These are phyloP conservation scores for Solanum clarkiae DNA, from an alignment of 257 asterid genomes.

Conservation along the genomic window DNA sequence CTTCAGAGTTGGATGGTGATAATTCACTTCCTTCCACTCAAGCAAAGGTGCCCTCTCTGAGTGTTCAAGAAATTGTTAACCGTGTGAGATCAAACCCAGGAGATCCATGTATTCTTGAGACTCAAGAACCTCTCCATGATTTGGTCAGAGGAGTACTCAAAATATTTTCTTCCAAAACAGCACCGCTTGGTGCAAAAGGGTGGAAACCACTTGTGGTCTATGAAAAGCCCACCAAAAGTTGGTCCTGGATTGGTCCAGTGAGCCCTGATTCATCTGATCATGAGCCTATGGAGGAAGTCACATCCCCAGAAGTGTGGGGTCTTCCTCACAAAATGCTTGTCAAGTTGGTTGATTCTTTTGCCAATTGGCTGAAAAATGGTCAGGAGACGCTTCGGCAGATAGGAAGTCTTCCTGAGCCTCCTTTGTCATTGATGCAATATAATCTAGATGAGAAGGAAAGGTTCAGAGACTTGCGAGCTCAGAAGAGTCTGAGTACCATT, in stretches of 20 bases:
- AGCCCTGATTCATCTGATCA: conserved; percentile 32
- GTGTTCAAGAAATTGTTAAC: conserved; percentile 72
- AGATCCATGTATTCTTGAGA: conserved; percentile 89
- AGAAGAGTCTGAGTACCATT: conserved; percentile 90
- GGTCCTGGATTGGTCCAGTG: conserved; percentile 94
- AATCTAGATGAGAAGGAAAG: conserved; percentile 88
- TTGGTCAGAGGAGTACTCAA: conserved; percentile 89
- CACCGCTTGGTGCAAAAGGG: conserved; percentile 97
- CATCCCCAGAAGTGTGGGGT: conserved; percentile 93
- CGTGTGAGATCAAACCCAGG: conserved; percentile 88
- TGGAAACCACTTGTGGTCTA: conserved; percentile 91
- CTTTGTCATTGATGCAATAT: conserved; percentile 56
- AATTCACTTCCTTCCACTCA: conserved; percentile 33
- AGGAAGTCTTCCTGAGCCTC: conserved; percentile 94
- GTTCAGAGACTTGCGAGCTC: conserved; percentile 96
- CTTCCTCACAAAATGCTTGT: conserved; percentile 96
- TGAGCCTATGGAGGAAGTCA: conserved; percentile 66
- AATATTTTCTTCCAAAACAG: conserved; percentile 79
- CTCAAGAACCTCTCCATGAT: conserved; percentile 98
- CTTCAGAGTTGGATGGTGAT: conserved; percentile 24
- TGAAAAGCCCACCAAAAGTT: conserved; percentile 65
- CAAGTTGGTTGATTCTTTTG: conserved; percentile 86
- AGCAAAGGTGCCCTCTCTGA: conserved; percentile 48
- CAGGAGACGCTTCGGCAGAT: conserved; percentile 97
- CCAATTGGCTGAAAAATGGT: conserved; percentile 96